Base-by-base conservation (phyloP, 805 yeast species). In the Metschnikowia dekortorum region DNA sequence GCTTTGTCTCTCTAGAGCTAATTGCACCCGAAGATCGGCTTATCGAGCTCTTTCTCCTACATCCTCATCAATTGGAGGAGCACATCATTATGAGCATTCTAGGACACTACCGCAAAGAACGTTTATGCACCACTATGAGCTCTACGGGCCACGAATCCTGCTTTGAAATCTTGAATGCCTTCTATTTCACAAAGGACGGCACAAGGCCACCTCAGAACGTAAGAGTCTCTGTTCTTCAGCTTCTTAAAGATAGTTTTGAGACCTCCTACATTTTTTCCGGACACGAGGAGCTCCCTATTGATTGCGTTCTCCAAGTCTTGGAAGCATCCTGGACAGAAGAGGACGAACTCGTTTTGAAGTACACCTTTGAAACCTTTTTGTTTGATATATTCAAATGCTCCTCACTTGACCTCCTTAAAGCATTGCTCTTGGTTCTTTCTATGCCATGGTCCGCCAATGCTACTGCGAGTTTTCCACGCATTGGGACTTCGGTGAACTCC, bases 121-220 rank as follows among this genome's bases (percentile, higher is more conserved):
- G 76, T 47, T 59, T 75, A 31, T 85, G 91, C 59, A 73, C 83
- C 2, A 78, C 82, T 9, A 61, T 82, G 6, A 65, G 76, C 31
- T 68, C 75, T 0, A 63, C 71, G 8, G 85, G 90, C 87, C 66
- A 67, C 43, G 70, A 65, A 2, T 79, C 80, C 53, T 67, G 80
- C 38, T 61, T 63, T 6, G 62, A 65, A 31, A 56, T 85, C 2
- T 62, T 84, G 34, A 66, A 70, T n/a, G 66, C 70, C 6, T 82
- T 79, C 58, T 76, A 69, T 59, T 60, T 64, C 58, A 16, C 44
- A 10, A 43, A 30, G 8, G 40, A 11, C 9, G 35, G 11, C 29
- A 61, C 60, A 31, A 48, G 56, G 0, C 53, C 46, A 11, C 55
- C 62, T 6, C 41, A 58, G 1, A 63, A 60, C 6, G 66, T 67